Evolutionary conservation across 2,329 filamentous ascomycete genomes (phyloP), one percentile per base, ranked within the genome.

Genomic region (Pseudogymnoascus sp.): DNA sequence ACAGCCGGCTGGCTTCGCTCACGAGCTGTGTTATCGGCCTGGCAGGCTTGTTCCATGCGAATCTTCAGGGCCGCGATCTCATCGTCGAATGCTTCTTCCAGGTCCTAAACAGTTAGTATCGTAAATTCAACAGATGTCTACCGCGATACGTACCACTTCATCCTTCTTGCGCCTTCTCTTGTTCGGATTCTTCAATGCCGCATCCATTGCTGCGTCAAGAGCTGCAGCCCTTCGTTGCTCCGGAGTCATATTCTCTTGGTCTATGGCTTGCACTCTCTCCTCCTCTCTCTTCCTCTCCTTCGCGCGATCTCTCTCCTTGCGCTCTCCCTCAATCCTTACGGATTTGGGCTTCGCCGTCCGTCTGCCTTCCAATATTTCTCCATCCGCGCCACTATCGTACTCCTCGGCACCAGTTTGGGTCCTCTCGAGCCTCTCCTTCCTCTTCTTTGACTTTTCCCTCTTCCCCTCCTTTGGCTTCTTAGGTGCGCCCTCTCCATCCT

Each of bases 71-170:
- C 82, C 62, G 90, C 90, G 66, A 99, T 92, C 71, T 95, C 88
- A 48, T 92, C 89, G 72, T 97, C 94, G 67, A 93, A 89, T 76
- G 89, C 87, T 69, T 91, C 87, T 73, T 97, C 92, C 55, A 97
- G 81, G 67, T 97, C 93, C 89, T 93, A 31, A 15, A 55, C 29
- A 29, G 42, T 68, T 64, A 69, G 70, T 64, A 67, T 62, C 36
- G 10, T 33, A 15, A 18, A 36, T 15, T 5, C 29, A 9, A 27
- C 2, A n/a, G n/a, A 29, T 15, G 25, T 4, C 3, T 29, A 13
- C 4, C 33, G 31, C 27, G n/a, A 35, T 40, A 80, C 87, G 61
- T 80, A 92, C 89, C 74, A 96, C 92, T 68, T 94, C 92, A 72
- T 92, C 89, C 79, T 90, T 90, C 80, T 90, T 93, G 66, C 83